These are phyloP conservation scores for Solanum megistacrolobum DNA, from an alignment of 257 asterid genomes.

Conservation along the genomic window DNA sequence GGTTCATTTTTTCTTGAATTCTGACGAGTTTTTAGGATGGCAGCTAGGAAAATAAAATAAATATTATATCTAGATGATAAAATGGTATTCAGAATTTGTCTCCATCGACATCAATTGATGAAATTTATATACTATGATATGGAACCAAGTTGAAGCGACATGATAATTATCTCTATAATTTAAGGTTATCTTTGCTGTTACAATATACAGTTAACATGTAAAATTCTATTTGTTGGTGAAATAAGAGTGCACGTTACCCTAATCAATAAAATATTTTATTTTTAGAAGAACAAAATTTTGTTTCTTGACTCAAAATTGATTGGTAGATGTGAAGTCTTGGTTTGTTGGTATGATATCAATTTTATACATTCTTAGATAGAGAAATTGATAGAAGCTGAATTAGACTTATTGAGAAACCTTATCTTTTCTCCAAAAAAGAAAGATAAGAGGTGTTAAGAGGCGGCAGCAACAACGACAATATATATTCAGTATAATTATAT, in stretches of 20 bases:
- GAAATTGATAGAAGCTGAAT: not conserved
- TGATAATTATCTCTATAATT: not conserved
- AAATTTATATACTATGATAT: not conserved
- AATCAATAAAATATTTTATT: not conserved
- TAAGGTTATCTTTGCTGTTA: not conserved
- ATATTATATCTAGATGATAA: not conserved
- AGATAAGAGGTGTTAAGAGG: too few species aligned
- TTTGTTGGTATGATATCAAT: not conserved
- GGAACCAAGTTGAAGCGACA: not conserved
- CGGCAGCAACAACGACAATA: too few species aligned
- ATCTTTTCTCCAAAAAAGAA: not conserved
- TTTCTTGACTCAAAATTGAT: not conserved
- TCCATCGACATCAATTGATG: not conserved
- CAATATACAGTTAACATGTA: not conserved
- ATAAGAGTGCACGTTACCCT: not conserved
- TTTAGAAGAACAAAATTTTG: not conserved
- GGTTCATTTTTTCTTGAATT: not conserved
- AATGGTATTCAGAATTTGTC: not conserved
- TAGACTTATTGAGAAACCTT: not conserved
- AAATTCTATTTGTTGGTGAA: not conserved
- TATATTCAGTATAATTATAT: too few species aligned
- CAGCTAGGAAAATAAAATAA: not conserved
- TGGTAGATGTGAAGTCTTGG: not conserved
- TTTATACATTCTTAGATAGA: not conserved
- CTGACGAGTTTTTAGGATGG: not conserved